Base-by-base conservation (phyloP, 2,329 filamentous ascomycete genomes). In the Cladosporium oxysporum region DNA sequence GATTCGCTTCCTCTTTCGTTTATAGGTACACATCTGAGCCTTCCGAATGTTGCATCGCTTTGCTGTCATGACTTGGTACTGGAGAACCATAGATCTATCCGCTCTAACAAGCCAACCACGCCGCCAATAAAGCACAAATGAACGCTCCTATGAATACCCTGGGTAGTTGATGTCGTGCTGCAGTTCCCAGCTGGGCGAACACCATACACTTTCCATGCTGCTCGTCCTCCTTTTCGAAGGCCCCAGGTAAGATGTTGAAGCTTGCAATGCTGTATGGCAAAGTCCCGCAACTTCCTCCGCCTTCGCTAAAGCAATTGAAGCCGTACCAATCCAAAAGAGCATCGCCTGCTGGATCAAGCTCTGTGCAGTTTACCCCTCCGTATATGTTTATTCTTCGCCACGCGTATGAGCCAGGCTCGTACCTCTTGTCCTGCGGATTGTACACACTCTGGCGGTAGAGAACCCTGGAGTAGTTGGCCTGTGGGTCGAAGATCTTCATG, bases 241-340 rank as follows among this genome's bases (percentile, higher is more conserved):
- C 10, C 10, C 49, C 33, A 11, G 35, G 23, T 26, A 26, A 26
- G 23, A 26, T 26, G 23, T 26, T 26, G 23, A 65, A 65, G 3
- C 63, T 65, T 1, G 23, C 44, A n/a, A 65, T 44, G 4, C 29
- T 44, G 7, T 53, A 44, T 8, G 44, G 44, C 14, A 21, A 23
- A 14, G 5, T 49, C 6, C 58, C 49, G 47, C 63, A 65, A 2
- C 7, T 41, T 2, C 63, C 57, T 14, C 52, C 57, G 11, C 16
- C 23, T 33, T 28, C 49, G 31, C 57, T 65, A 26, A 37, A 60
- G 23, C 63, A 60, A 47, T 47, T 44, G 18, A 59, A 60, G 3
- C 63, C 63, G 35, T 60, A 65, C 47, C 50, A 60, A n/a, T 59
- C 57, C 35, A 59, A 26, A 7, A 59, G 5, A 16, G 12, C 23